A percentile compares a stretch with the other conserved stretches of the same genome.
phyloP scores from a whole-genome alignment of 2,329 filamentous ascomycete genomes.

The Aureobasidium leucospermi region DNA sequence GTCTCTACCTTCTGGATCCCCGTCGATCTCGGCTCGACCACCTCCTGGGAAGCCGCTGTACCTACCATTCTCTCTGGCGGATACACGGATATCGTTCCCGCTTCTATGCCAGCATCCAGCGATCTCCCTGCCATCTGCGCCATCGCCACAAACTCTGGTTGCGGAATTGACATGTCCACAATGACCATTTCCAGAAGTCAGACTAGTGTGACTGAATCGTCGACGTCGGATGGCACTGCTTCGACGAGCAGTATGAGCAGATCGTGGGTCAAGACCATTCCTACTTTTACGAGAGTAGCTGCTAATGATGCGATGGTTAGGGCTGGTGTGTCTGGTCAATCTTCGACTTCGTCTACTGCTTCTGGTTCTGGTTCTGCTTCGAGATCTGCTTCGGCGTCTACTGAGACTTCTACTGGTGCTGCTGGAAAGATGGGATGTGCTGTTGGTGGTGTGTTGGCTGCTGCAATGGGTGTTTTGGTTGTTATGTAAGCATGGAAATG shows the following conservation, averaged over 20 bases:
- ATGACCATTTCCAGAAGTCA: not conserved
- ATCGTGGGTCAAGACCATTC: slow-evolving; percentile 25
- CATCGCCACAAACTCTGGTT: not conserved
- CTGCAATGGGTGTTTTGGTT: not conserved
- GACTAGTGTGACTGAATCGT: too few species aligned
- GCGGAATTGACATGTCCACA: not conserved
- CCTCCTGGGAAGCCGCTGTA: not conserved
- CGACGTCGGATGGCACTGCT: not conserved
- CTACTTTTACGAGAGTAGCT: slow-evolving; percentile 38
- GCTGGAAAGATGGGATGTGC: not conserved
- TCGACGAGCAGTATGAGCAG: not conserved
- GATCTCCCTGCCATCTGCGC: not conserved
- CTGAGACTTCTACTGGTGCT: not conserved
- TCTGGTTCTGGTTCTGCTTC: not conserved
- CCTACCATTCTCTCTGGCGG: not conserved
- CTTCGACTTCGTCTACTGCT: not conserved
- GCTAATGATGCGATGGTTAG: slow-evolving; percentile 17
- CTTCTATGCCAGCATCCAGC: not conserved
- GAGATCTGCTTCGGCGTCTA: not conserved
- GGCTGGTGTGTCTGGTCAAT: not conserved
- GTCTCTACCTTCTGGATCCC: not conserved
- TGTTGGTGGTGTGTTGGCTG: not conserved
- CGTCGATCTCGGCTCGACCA: not conserved
- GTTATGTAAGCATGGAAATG: not conserved
- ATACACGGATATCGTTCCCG: not conserved